A percentile compares a stretch with the other conserved stretches of the same genome.
Evolutionary conservation across 2,329 filamentous ascomycete species (phyloP).

Genomic region (Rutstroemia sp.): DNA sequence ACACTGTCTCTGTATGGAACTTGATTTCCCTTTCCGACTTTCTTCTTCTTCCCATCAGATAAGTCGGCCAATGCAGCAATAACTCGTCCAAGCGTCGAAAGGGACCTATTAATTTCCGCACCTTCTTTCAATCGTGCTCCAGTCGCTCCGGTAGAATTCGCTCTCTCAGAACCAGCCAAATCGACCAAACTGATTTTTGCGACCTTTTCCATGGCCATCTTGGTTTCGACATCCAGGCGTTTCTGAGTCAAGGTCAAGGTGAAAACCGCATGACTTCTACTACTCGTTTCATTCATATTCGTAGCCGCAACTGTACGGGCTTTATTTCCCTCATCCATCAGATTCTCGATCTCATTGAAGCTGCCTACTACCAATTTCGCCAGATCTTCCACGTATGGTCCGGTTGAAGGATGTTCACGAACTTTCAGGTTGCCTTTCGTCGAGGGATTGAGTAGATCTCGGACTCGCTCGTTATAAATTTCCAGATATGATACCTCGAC

Average conservation of each 20-base stretch:
- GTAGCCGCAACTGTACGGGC: constrained; percentile 95
- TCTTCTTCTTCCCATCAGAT: constrained; percentile 78
- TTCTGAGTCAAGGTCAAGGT: constrained; percentile 95
- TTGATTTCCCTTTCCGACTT: constrained; percentile 59
- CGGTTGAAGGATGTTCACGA: constrained; percentile 93
- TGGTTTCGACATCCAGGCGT: constrained; percentile 81
- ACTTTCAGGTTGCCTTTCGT: constrained; percentile 97
- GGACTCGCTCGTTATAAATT: constrained; percentile 97
- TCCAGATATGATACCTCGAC: constrained; percentile 98
- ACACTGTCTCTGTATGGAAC: constrained; percentile 97
- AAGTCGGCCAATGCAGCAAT: constrained; percentile 92
- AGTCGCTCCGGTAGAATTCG: constrained; percentile 93
- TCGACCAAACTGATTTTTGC: constrained; percentile 98
- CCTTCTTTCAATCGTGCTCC: constrained; percentile 94
- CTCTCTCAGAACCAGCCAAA: constrained; percentile 93
- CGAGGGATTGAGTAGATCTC: constrained; percentile 87
- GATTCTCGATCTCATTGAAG: constrained; percentile 89
- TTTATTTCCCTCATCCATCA: constrained; percentile 99
- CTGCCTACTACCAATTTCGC: constrained; percentile 90
- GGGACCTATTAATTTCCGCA: constrained; percentile 94
- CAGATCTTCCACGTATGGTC: constrained; percentile 95
- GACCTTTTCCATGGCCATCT: constrained; percentile 96
- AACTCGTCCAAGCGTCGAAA: constrained; percentile 93
- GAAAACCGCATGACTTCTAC: constrained; percentile 96
- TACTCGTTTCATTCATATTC: constrained; percentile 99